Evolutionary conservation across 495 filamentous ascomycete species (phyloP).

Genomic region (Chlorociboria aeruginascens): DNA sequence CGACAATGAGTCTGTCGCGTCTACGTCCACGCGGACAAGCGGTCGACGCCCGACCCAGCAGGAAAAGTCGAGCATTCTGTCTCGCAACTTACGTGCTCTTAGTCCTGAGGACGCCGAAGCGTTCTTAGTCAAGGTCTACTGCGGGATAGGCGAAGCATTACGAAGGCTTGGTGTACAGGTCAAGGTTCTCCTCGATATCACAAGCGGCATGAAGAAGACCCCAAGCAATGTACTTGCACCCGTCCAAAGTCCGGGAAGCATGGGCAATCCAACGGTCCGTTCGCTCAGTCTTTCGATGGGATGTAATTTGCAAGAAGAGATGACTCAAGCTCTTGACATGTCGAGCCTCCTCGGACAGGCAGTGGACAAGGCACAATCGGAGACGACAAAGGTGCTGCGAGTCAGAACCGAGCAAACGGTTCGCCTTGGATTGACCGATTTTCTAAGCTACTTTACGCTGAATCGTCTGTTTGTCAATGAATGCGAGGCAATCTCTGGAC

Average conservation of each 20-base stretch:
- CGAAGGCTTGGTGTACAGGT: slow-evolving; percentile 74
- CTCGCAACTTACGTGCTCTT: slow-evolving; percentile 77
- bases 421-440: slow-evolving; percentile 52
- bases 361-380: slow-evolving; percentile 82
- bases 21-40: slow-evolving; percentile 60
- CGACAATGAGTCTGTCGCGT: slow-evolving; percentile 82
- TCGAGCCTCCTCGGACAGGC: slow-evolving; percentile 80
- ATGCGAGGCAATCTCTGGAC: slow-evolving; percentile 85
- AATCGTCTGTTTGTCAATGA: slow-evolving; percentile 90
- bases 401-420: slow-evolving; percentile 73
- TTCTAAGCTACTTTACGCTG: slow-evolving; percentile 80
- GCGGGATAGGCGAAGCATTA: slow-evolving; percentile 70
- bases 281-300: too few species aligned
- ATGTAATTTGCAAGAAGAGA: slow-evolving; percentile 74
- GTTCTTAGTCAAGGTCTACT: slow-evolving; percentile 67
- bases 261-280: slow-evolving; percentile 13
- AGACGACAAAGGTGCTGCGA: slow-evolving; percentile 78
- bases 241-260: slow-evolving; percentile 19
- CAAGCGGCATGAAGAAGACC: slow-evolving; percentile 44
- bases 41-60: slow-evolving; percentile 59
- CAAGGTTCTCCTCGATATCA: slow-evolving; percentile 91
- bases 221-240: slow-evolving; percentile 29
- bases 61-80: slow-evolving; percentile 76
- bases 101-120: slow-evolving; percentile 71
- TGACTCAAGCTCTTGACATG: slow-evolving; percentile 72